Percentiles rank a stretch among this genome's conserved stretches.
Evolutionary conservation across 306 rosid genomes (phyloP).

Genomic region (Sophora flavescens): DNA sequence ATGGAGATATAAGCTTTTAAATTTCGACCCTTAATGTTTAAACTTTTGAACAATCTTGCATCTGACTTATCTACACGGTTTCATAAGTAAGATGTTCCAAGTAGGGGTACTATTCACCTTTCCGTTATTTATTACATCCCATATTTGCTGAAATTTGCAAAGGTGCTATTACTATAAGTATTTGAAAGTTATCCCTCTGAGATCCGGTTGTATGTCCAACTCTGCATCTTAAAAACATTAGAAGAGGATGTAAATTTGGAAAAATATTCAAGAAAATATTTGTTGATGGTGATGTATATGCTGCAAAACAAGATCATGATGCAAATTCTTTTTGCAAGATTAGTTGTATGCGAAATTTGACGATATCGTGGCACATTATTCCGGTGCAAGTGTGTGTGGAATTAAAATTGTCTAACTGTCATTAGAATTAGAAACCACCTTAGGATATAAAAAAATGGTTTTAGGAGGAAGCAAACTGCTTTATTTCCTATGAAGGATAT

Average conservation of each 20-base stretch:
- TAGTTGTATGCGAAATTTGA: not conserved
- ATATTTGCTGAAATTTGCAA: not conserved
- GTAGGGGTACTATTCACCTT: not conserved
- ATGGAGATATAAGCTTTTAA: too few relatives aligned
- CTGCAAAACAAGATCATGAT: not conserved
- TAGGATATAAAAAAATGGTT: not conserved
- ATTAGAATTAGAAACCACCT: not conserved
- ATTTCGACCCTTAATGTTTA: not conserved
- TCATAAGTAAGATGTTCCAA: not conserved
- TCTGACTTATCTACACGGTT: not conserved
- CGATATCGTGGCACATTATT: not conserved
- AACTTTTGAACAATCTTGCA: not conserved
- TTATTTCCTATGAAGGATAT: not conserved
- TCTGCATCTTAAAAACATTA: not conserved
- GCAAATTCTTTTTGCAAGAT: not conserved
- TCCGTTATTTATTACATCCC: not conserved
- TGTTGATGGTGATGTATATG: not conserved
- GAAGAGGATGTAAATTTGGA: not conserved
- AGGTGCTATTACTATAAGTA: not conserved
- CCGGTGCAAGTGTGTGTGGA: not conserved
- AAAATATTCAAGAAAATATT: constrained; percentile 1
- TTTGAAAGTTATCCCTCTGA: not conserved
- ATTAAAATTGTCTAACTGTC: not conserved
- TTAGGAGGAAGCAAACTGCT: constrained; percentile 4
- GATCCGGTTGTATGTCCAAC: not conserved